phyloP scores from a whole-genome alignment of 257 asterid genomes.

The Solanum boliviense region DNA sequence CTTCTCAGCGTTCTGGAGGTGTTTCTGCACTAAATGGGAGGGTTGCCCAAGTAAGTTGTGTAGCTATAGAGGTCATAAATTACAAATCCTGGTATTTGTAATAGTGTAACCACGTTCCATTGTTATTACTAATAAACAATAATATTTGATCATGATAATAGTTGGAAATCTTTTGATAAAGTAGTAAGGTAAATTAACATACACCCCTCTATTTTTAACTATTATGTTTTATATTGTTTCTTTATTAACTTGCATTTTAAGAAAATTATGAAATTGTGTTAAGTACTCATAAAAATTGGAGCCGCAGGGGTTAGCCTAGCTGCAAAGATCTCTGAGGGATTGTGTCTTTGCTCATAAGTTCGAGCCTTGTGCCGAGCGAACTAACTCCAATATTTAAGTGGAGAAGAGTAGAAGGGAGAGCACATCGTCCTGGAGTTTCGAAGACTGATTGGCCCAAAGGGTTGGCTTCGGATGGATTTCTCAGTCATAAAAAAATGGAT shows the following conservation, averaged over 20 bases:
- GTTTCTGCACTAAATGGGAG: conserved; percentile 72
- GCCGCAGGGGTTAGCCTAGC: background rate
- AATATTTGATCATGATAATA: background rate
- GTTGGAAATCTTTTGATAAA: background rate
- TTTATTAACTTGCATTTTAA: background rate
- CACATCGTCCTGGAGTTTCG: background rate
- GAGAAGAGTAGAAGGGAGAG: background rate
- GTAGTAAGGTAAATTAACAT: background rate
- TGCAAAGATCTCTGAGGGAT: background rate
- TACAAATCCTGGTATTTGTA: background rate
- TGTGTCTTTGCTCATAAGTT: background rate
- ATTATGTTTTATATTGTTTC: background rate
- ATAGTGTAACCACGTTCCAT: background rate
- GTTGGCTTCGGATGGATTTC: background rate
- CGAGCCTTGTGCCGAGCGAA: background rate
- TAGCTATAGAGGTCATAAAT: background rate
- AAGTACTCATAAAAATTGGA: background rate
- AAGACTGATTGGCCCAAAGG: background rate
- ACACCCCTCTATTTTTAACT: background rate
- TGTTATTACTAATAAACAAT: background rate
- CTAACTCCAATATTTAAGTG: background rate
- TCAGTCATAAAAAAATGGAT: background rate
- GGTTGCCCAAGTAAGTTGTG: conserved; percentile 54
- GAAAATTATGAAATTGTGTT: background rate
- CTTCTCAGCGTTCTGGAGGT: conserved; percentile 74